A percentile compares a stretch with the other conserved stretches of the same genome.
These are phyloP conservation scores for Corylus avellana DNA, from an alignment of 306 rosid genomes.

Conservation along the genomic window DNA sequence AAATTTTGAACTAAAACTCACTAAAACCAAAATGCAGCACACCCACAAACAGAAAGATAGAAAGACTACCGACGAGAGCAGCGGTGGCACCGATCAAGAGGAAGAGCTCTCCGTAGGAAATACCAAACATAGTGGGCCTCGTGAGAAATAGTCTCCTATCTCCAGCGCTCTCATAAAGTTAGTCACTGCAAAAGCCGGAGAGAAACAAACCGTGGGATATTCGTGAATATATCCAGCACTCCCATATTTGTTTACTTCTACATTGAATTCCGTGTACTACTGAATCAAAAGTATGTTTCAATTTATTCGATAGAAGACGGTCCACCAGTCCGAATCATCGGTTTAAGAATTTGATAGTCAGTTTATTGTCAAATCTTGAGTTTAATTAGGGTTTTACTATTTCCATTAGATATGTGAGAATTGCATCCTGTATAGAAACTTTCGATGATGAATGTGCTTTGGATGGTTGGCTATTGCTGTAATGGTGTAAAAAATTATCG, in stretches of 20 bases:
- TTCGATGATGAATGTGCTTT: background rate
- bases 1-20: background rate
- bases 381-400: background rate
- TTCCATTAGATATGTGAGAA: background rate
- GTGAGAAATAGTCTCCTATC: too few species aligned
- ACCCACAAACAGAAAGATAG: background rate
- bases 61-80: conserved; percentile 40
- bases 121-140: conserved; percentile 38
- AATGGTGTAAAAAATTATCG: too few species aligned
- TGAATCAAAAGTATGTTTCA: background rate
- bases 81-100: conserved; percentile 48
- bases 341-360: background rate
- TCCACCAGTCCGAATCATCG: background rate
- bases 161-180: too few species aligned
- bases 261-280: background rate
- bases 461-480: background rate
- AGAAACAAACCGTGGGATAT: too few species aligned
- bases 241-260: background rate
- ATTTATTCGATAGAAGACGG: background rate
- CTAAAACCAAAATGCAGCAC: background rate
- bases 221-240: too few species aligned
- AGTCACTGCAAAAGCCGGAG: too few species aligned
- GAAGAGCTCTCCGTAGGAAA: conserved; percentile 48
- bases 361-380: background rate
- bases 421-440: background rate